A percentile compares a stretch with the other conserved stretches of the same genome.
These are phyloP conservation scores for Anisogramma anomala DNA, from an alignment of 2,329 filamentous ascomycete species.

Conservation along the genomic window DNA sequence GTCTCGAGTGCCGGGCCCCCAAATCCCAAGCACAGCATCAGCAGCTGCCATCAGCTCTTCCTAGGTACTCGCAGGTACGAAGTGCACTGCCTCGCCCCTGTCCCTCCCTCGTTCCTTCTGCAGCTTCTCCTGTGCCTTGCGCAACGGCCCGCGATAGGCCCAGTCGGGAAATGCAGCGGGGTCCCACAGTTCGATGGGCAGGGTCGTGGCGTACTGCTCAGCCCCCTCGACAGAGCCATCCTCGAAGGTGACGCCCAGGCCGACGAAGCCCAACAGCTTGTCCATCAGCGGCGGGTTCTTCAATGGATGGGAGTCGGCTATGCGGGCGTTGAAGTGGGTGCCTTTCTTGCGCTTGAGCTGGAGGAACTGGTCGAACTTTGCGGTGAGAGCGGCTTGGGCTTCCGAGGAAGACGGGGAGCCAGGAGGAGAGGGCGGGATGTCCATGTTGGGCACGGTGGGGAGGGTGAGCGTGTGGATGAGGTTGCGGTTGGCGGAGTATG, in stretches of 20 bases:
- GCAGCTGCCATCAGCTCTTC: constrained; percentile 7
- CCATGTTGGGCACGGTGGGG: constrained; percentile 57
- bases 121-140: constrained; percentile 35
- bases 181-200: constrained; percentile 46
- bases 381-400: constrained; percentile 31
- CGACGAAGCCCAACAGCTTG: constrained; percentile 61
- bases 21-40: not conserved
- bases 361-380: constrained; percentile 64
- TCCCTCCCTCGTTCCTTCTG: constrained; percentile 33
- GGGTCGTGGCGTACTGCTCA: constrained; percentile 55
- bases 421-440: constrained; percentile 62
- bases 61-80: constrained; percentile 29
- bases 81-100: constrained; percentile 36
- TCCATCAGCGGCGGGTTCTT: constrained; percentile 62
- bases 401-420: constrained; percentile 22
- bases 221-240: constrained; percentile 29
- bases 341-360: constrained; percentile 60
- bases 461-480: constrained; percentile 62
- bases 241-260: constrained; percentile 26
- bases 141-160: constrained; percentile 40
- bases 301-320: constrained; percentile 54
- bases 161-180: constrained; percentile 42
- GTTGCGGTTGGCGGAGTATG: constrained; percentile 54
- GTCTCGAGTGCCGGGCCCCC: no score
- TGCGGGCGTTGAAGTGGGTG: constrained; percentile 66